Base-by-base conservation (phyloP, 495 filamentous ascomycete species). In the Tuber calosporum region DNA sequence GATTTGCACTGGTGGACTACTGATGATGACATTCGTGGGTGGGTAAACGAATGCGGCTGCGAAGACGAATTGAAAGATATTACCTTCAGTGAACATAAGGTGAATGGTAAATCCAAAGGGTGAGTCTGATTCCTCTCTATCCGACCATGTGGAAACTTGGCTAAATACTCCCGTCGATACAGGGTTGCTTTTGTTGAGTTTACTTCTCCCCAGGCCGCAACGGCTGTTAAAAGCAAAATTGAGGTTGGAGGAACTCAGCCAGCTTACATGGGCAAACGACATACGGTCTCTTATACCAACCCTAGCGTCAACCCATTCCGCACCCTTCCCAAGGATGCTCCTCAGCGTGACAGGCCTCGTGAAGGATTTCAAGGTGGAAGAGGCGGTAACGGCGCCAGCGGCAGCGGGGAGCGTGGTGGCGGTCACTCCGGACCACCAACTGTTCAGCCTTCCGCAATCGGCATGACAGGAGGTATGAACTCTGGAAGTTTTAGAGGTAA, bases 91-190 rank as follows among this genome's bases (percentile, higher is more conserved):
- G 95, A 99, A 81, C 95, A 98, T 83, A 99, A 99, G 83, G 93
- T 98, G 20, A 99, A 99, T 79, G 95, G 95, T 71, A 99, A 99
- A 83, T 95, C 92, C 82, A 97, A 97, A 84, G 93, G 94, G 94
- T 97, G 86, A 77, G 90, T 83, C 36, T n/a, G 26, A 69, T 62
- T 72, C 67, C 38, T 39, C 38, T 34, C 22, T 70, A 40, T 68
- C 19, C 26, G 19, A 37, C 1, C 34, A 66, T 39, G 36, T 69
- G 37, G 36, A 40, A 67, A 20, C 26, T 15, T 58, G 20, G 68
- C 39, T 26, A 26, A 45, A 77, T 41, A 34, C 62, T 41, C 26
- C 30, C 22, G 38, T 40, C 30, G 40, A 70, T 71, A 77, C 80
- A 97, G 95, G 8, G 93, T 97, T 90, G 93, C 89, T 0, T 99